Percentiles rank a stretch among this genome's conserved stretches.
Conservation (phyloP, 805 yeast species). For the Ogataea polymorpha region DNA sequence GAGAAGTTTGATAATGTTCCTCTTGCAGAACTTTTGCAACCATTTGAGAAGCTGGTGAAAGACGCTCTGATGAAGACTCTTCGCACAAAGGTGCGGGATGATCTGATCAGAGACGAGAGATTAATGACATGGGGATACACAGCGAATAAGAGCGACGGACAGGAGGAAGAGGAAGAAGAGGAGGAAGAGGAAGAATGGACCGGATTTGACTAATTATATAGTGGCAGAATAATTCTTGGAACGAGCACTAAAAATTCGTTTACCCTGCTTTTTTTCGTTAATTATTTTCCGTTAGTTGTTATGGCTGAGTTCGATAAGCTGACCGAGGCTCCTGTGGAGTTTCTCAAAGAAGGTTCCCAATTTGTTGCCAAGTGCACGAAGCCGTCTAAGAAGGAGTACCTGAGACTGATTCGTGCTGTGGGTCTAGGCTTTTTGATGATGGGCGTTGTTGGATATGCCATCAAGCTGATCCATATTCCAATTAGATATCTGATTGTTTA, state of each 20-base stretch:
- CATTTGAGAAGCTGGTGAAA: conserved; percentile 52
- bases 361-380: conserved; percentile 90
- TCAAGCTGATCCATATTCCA: conserved; percentile 92
- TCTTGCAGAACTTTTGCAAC: conserved; percentile 37
- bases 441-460: conserved; percentile 96
- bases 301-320: conserved; percentile 59
- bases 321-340: conserved; percentile 85
- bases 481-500: conserved; percentile 92
- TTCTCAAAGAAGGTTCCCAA: conserved; percentile 85
- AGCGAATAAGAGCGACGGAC: conserved; percentile 26
- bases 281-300: conserved; percentile 8
- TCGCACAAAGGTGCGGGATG: conserved; percentile 61
- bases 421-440: conserved; percentile 96
- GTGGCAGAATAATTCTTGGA: conserved; percentile 1
- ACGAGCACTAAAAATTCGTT: conserved; percentile 8
- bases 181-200: conserved; percentile 28
- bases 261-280: conserved; percentile 13
- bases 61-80: conserved; percentile 58
- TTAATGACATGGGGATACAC: conserved; percentile 61
- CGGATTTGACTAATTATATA: conserved; percentile 25
- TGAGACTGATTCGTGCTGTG: conserved; percentile 88
- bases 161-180: conserved; percentile 29
- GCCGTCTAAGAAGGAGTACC: conserved; percentile 86
- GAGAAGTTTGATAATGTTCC: conserved; percentile 48
- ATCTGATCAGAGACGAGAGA: conserved; percentile 63